Evolutionary conservation across 2,329 filamentous ascomycete genomes (phyloP), one percentile per base, ranked within the genome.

Genomic region (Microdochium trichocladiopsis): DNA sequence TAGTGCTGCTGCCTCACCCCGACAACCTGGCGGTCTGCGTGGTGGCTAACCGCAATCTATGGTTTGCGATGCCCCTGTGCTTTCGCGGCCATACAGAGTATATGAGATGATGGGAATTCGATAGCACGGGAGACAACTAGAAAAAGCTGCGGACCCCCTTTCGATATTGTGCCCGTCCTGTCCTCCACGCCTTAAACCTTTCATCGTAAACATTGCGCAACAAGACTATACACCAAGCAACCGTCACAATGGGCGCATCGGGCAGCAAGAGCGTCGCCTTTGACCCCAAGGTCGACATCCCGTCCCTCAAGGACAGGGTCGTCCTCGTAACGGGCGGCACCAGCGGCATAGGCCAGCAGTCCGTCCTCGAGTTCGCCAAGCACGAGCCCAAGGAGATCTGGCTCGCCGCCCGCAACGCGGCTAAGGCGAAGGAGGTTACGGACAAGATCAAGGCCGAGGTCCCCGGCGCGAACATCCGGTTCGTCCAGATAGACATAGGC

Each of bases 261-360:
- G 28, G 28, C 28, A 33, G 28, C 28, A 33, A 33, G 28, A 14
- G 28, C 14, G 28, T 33, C 28, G 14, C 28, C 28, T 33, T 33
- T 33, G 28, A 33, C 28, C 8, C 28, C 28, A 33, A 33, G 14
- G 8, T 8, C 28, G 63, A 65, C 36, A 67, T 70, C 33, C 67
- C 67, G 3, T 53, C 61, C 36, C 61, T 69, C 6, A 45, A 57
- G 5, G 65, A 61, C 22, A 69, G 67, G 50, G 58, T 67, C 16
- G 66, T 70, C 22, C 55, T 70, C 2, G 60, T 71, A 25, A 71
- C 68, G 18, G 68, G 69, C 28, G 68, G 65, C 52, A 73, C 66
- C 47, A 57, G 62, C 22, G 71, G 71, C 0, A 59, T 73, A 3
- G 71, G 72, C n/a, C 66, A 63, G 52, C 66, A 72, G 56, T 65